Conservation (phyloP, 2,329 filamentous ascomycete species). For the Whalleya microplaca region DNA sequence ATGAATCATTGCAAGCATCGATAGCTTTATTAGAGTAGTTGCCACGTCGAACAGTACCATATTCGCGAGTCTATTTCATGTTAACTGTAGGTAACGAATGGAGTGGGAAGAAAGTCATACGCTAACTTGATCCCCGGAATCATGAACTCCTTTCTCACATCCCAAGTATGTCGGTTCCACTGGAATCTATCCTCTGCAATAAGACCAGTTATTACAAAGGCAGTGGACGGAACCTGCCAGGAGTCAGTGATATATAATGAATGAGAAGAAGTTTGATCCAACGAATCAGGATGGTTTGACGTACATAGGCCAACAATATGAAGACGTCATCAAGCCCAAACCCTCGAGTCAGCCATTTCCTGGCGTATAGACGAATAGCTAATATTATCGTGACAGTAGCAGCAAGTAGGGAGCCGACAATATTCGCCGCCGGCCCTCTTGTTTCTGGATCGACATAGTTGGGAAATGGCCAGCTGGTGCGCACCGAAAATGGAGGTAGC, state of each 20-base stretch:
- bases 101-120: constrained; percentile 23
- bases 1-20: constrained; percentile 45
- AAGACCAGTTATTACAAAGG: constrained; percentile 38
- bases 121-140: constrained; percentile 31
- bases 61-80: constrained; percentile 34
- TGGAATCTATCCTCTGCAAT: constrained; percentile 32
- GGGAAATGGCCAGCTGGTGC: constrained; percentile 37
- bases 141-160: constrained; percentile 31
- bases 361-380: constrained; percentile 41
- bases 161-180: constrained; percentile 42
- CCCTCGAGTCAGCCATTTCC: constrained; percentile 39
- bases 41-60: constrained; percentile 43
- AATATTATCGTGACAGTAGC: constrained; percentile 37
- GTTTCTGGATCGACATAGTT: constrained; percentile 39
- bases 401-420: constrained; percentile 34
- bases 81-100: not conserved
- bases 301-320: constrained; percentile 42
- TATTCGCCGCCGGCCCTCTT: constrained; percentile 34
- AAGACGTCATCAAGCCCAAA: constrained; percentile 43
- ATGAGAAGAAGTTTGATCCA: not conserved
- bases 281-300: constrained; percentile 1
- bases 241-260: not conserved
- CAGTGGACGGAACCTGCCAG: constrained; percentile 35
- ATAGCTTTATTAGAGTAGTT: constrained; percentile 45
- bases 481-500: constrained; percentile 27